Conservation (phyloP, 768 basidiomycete species). For the Trametes sanguinea region DNA sequence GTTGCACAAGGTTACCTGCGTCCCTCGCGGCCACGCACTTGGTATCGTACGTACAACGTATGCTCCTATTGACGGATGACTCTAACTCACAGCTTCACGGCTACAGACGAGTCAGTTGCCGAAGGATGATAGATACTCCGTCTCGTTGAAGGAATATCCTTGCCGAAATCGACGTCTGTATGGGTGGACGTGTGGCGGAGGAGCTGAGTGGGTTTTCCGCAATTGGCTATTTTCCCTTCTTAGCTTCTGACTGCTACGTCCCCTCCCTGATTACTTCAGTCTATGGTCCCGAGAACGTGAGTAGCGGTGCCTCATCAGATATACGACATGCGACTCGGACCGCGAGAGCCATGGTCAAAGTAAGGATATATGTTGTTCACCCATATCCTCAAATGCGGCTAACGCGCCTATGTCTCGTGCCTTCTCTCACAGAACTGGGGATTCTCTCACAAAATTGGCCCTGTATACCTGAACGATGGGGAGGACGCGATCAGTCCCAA, state of each 20-base stretch:
- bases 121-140: conserved; percentile 71
- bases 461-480: conserved; percentile 77
- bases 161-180: conserved; percentile 84
- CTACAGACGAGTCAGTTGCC: conserved; percentile 72
- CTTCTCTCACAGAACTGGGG: conserved; percentile 61
- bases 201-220: conserved; percentile 63
- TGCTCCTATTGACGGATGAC: not conserved
- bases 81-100: not conserved
- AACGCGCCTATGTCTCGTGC: conserved; percentile 1
- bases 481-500: conserved; percentile 70
- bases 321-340: conserved; percentile 76
- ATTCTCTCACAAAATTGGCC: conserved; percentile 77
- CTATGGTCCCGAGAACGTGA: conserved; percentile 85
- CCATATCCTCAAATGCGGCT: conserved; percentile 1
- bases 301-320: conserved; percentile 91
- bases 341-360: conserved; percentile 89
- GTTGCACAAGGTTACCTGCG: conserved; percentile 95
- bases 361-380: conserved; percentile 36
- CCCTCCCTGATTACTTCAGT: conserved; percentile 47
- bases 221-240: conserved; percentile 12
- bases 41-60: conserved; percentile 63
- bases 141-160: conserved; percentile 74
- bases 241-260: conserved; percentile 10
- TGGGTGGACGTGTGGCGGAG: conserved; percentile 96
- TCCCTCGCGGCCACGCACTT: conserved; percentile 93